Percentiles rank a stretch among this genome's conserved stretches.
phyloP scores from a whole-genome alignment of 164 flowering plant species.

The Tetracentron sinense region DNA sequence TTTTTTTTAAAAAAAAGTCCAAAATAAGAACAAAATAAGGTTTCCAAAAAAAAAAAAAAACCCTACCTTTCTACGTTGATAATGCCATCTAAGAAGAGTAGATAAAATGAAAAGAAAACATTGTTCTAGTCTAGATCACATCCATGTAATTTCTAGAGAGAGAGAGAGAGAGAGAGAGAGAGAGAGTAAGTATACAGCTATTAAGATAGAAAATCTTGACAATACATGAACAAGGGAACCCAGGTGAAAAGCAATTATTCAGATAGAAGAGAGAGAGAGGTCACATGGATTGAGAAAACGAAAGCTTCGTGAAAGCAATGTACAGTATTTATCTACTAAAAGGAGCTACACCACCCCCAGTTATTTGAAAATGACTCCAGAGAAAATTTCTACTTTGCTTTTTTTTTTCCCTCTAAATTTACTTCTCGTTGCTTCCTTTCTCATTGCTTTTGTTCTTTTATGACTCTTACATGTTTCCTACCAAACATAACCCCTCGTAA shows the following conservation, averaged over 20 bases:
- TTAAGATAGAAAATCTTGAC: neutral
- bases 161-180: neutral
- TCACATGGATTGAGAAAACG: slow-evolving; percentile 1
- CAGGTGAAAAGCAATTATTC: neutral
- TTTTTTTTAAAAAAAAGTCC: too few species aligned
- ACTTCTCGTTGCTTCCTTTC: neutral
- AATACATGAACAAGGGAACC: neutral
- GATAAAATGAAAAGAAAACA: neutral
- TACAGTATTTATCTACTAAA: neutral
- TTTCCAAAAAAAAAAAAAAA: too few species aligned
- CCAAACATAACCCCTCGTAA: neutral
- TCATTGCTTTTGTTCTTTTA: neutral
- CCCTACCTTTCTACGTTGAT: too few species aligned
- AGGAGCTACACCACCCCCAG: neutral
- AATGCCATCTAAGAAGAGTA: neutral
- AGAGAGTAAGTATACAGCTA: neutral
- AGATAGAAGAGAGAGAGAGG: neutral
- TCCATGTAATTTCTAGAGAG: too few species aligned
- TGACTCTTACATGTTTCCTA: neutral
- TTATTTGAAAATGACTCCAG: neutral
- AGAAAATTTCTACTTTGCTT: neutral
- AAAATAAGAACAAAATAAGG: neutral
- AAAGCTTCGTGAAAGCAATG: slow-evolving; percentile 8
- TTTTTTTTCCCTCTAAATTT: neutral
- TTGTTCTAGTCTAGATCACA: too few species aligned